phyloP scores from a whole-genome alignment of 805 yeast species.

The Wickerhamiella brachini region DNA sequence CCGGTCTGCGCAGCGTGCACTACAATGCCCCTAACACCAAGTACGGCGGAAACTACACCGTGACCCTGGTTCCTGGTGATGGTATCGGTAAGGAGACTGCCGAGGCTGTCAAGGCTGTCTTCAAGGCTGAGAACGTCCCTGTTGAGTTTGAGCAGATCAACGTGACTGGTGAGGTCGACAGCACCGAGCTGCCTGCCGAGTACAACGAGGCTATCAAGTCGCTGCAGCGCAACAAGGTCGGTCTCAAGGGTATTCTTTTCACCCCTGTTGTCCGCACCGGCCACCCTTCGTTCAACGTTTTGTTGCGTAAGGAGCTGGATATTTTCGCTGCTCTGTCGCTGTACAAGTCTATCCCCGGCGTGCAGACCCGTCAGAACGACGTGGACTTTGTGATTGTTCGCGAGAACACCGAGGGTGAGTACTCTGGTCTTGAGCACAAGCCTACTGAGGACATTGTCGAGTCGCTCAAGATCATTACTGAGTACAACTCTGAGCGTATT shows the following conservation, averaged over 20 bases:
- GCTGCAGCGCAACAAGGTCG: slow-evolving; percentile 89
- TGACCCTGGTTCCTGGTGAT: slow-evolving; percentile 90
- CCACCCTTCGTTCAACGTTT: slow-evolving; percentile 82
- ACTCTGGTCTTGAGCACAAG: slow-evolving; percentile 95
- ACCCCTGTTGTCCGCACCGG: slow-evolving; percentile 74
- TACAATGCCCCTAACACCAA: slow-evolving; percentile 11
- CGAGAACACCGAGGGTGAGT: slow-evolving; percentile 98
- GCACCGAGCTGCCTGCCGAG: slow-evolving; percentile 36
- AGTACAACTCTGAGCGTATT: slow-evolving; percentile 89
- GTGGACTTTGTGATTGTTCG: slow-evolving; percentile 91
- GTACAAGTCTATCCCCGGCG: slow-evolving; percentile 89
- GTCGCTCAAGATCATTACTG: slow-evolving; percentile 87
- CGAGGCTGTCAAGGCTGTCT: slow-evolving; percentile 81
- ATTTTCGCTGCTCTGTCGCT: slow-evolving; percentile 91
- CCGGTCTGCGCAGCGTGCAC: slow-evolving; percentile 6
- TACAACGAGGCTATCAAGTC: slow-evolving; percentile 80
- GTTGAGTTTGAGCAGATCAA: slow-evolving; percentile 71
- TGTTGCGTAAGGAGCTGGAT: slow-evolving; percentile 90
- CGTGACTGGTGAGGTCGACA: slow-evolving; percentile 47
- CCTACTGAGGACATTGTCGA: slow-evolving; percentile 97
- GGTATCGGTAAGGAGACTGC: slow-evolving; percentile 96
- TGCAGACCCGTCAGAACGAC: slow-evolving; percentile 72
- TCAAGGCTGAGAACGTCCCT: slow-evolving; percentile 77
- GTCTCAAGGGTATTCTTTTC: slow-evolving; percentile 89
- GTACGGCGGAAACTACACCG: slow-evolving; percentile 88